Evolutionary conservation across 768 basidiomycete genomes (phyloP), one percentile per base, ranked within the genome.

Genomic region (Pleurotus platypus): DNA sequence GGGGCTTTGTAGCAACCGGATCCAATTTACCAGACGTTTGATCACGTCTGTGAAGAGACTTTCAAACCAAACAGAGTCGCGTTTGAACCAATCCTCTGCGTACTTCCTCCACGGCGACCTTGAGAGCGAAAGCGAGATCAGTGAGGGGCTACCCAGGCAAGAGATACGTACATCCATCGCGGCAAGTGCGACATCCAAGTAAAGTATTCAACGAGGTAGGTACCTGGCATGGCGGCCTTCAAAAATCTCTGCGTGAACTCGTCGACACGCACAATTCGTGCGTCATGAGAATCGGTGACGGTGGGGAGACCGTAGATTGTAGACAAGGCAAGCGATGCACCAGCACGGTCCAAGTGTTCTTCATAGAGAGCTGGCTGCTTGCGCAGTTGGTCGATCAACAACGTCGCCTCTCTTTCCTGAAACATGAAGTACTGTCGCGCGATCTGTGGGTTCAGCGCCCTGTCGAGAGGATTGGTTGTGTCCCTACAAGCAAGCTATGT

Each of bases 161-260:
- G 5, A 6, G 7, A 71, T 16, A 37, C 55, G n/a, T 65, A 66
- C 59, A 71, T 54, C 60, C 59, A 67, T 2, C 55, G 46, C 1
- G 73, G 72, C 5, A 74, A 40, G 48, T 67, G 59, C 47, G 58
- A 53, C 65, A 74, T 66, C 60, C 64, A 67, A 2, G 69, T 64
- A 43, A 74, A 69, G 49, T 67, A 57, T 50, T 74, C 73, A 39
- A 73, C 73, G n/a, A 69, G 38, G 57, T 69, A 63, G 15, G 66
- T 61, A 12, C 73, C 74, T 18, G 72, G 71, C 38, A 60, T 57
- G 6, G 66, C 63, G 4, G 72, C 70, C 7, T 58, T 40, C 66
- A 69, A 47, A 56, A 64, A 26, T 67, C 69, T 50, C 68, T 67
- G 57, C 55, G 51, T 38, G 13, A 63, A 66, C 18, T 64, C 65